Percentiles rank a stretch among this genome's conserved stretches.
These are phyloP conservation scores for Talaromyces adpressus DNA, from an alignment of 495 filamentous ascomycete genomes.

Conservation along the genomic window DNA sequence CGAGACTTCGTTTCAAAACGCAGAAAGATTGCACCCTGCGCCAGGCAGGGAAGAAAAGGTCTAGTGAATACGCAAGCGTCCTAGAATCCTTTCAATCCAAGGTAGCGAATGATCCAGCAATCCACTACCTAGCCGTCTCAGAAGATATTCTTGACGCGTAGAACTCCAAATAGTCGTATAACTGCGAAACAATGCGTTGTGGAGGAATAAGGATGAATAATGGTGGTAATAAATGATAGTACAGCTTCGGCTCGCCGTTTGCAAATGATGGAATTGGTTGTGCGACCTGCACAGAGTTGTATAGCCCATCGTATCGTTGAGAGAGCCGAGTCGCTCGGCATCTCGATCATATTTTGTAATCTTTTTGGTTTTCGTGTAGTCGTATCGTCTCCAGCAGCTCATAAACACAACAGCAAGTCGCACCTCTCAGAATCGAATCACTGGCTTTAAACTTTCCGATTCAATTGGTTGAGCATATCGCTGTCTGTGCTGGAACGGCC, in stretches of 20 bases:
- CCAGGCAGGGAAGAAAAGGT: conserved; percentile 2
- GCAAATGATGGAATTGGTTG: conserved; percentile 1
- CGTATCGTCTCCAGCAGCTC: not conserved
- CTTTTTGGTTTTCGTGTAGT: not conserved
- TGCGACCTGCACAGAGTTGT: not conserved
- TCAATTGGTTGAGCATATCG: conserved; percentile 50
- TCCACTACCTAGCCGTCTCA: not conserved
- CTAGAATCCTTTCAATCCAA: not conserved
- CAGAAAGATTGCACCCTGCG: not conserved
- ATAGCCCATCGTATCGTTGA: not conserved
- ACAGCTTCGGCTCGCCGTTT: not conserved
- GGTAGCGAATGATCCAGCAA: conserved; percentile 6
- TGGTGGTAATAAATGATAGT: conserved; percentile 1
- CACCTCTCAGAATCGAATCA: not conserved
- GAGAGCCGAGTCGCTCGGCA: not conserved
- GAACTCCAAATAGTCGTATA: not conserved
- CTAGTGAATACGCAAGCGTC: not conserved
- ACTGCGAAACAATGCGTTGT: not conserved
- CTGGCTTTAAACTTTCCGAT: conserved; percentile 34
- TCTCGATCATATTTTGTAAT: not conserved
- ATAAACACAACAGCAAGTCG: not conserved
- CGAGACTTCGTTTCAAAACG: conserved; percentile 18
- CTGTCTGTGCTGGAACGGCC: conserved; percentile 48
- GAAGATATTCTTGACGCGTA: not conserved
- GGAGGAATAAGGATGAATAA: not conserved